Conservation (phyloP, 148 eudicot species). For the Nyssa sinensis region DNA sequence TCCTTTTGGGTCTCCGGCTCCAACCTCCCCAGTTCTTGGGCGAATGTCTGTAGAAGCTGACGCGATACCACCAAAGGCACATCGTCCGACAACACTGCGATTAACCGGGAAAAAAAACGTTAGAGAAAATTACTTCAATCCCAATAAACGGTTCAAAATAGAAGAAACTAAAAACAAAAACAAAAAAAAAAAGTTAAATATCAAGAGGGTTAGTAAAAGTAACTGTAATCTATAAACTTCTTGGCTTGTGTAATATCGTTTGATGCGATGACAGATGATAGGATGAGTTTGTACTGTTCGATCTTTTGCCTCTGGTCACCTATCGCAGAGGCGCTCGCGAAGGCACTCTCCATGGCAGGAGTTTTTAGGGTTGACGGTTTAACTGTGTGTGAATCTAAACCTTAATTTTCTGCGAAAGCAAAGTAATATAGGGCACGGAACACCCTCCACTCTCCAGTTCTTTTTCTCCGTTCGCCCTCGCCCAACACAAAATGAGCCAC, state of each 20-base stretch:
- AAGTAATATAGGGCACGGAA: too few species aligned
- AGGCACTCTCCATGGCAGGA: slow-evolving; percentile 65
- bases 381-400: too few species aligned
- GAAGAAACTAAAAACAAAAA: not conserved
- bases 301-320: slow-evolving; percentile 88
- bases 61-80: slow-evolving; percentile 92
- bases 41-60: slow-evolving; percentile 81
- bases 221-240: slow-evolving; percentile 86
- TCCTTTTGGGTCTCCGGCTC: slow-evolving; percentile 84
- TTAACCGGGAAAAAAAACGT: not conserved
- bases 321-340: slow-evolving; percentile 74
- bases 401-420: too few species aligned
- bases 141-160: not conserved
- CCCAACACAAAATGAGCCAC: too few species aligned
- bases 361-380: not conserved
- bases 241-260: slow-evolving; percentile 63
- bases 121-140: not conserved
- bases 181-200: not conserved
- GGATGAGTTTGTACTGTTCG: slow-evolving; percentile 88
- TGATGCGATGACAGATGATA: slow-evolving; percentile 61
- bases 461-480: too few species aligned
- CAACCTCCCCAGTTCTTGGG: slow-evolving; percentile 73
- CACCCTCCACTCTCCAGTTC: too few species aligned
- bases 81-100: slow-evolving; percentile 81
- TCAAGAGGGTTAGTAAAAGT: not conserved